These are phyloP conservation scores for Camillea tinctor DNA, from an alignment of 2,329 filamentous ascomycete genomes.

Conservation along the genomic window DNA sequence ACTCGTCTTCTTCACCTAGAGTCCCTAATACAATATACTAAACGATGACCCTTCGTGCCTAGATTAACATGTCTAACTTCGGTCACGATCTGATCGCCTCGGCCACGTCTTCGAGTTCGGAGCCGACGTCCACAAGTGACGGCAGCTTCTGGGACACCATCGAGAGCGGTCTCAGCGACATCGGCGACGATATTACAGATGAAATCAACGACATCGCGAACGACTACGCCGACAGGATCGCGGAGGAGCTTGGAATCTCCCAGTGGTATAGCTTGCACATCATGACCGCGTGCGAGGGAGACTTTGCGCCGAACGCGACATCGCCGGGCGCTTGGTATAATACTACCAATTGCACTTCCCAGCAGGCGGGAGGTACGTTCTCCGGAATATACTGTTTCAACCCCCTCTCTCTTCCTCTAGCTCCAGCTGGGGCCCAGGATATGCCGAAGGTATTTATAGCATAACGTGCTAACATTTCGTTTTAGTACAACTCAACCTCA, in stretches of 20 bases:
- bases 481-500: constrained; percentile 44
- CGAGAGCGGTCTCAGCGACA: constrained; percentile 19
- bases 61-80: constrained; percentile 43
- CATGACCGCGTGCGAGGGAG: constrained; percentile 46
- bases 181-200: constrained; percentile 35
- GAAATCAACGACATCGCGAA: constrained; percentile 40
- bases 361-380: constrained; percentile 38
- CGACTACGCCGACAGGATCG: constrained; percentile 40
- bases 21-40: background rate
- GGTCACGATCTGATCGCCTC: constrained; percentile 38
- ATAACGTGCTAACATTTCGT: constrained; percentile 3
- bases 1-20: background rate
- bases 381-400: too few relatives aligned
- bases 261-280: constrained; percentile 54
- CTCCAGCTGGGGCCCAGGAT: background rate
- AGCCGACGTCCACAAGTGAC: constrained; percentile 22
- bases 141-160: constrained; percentile 26
- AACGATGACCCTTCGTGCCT: background rate
- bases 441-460: background rate
- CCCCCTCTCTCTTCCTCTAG: too few relatives aligned
- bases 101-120: constrained; percentile 20
- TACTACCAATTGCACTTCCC: constrained; percentile 44
- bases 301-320: constrained; percentile 45
- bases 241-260: constrained; percentile 44
- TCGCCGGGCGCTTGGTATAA: constrained; percentile 38